Conservation (phyloP, 2,329 filamentous ascomycete species). For the Claviceps fusiformis region DNA sequence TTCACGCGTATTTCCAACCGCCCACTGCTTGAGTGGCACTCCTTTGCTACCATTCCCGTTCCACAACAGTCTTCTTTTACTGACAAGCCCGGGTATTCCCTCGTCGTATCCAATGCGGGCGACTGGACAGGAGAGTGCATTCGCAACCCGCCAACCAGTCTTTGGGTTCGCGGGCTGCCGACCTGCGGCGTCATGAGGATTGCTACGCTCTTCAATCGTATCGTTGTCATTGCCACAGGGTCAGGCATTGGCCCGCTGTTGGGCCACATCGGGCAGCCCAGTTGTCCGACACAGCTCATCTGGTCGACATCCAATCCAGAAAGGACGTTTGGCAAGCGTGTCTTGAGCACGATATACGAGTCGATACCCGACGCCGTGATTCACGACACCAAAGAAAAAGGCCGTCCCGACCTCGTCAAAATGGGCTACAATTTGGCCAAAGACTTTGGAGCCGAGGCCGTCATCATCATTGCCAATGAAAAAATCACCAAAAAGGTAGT, state of each 20-base stretch:
- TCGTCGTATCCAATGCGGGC: constrained; percentile 58
- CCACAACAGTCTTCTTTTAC: constrained; percentile 20
- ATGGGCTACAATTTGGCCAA: constrained; percentile 40
- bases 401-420: constrained; percentile 42
- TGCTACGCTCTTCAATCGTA: constrained; percentile 48
- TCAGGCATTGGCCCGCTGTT: constrained; percentile 61
- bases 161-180: constrained; percentile 58
- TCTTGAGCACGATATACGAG: constrained; percentile 40
- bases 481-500: constrained; percentile 54
- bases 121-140: constrained; percentile 61
- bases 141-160: constrained; percentile 40
- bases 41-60: constrained; percentile 60
- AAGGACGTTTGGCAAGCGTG: constrained; percentile 44
- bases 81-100: constrained; percentile 40
- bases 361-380: constrained; percentile 52
- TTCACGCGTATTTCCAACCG: constrained; percentile 43
- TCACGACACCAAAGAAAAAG: constrained; percentile 48
- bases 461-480: constrained; percentile 61
- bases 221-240: constrained; percentile 57
- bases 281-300: constrained; percentile 44
- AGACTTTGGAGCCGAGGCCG: constrained; percentile 49
- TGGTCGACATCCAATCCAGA: constrained; percentile 54
- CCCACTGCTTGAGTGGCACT: constrained; percentile 59
- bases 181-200: constrained; percentile 55
- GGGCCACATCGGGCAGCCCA: constrained; percentile 38